Conservation (phyloP, 371 early-diverging fungal species). For the Mortierella sp. region DNA sequence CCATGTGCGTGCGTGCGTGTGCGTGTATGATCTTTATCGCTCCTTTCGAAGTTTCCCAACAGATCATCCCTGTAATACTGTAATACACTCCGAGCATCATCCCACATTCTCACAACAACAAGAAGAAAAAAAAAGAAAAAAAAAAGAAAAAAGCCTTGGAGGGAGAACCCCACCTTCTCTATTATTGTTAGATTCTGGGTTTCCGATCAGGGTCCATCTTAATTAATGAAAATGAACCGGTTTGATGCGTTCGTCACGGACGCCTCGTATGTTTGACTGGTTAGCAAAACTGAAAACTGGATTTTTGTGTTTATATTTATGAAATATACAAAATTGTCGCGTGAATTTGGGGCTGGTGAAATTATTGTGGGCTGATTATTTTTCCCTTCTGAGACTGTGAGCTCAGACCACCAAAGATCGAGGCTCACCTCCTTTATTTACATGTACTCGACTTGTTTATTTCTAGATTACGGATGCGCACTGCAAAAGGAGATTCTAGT, state of each 20-base stretch:
- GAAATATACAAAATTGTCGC: background rate
- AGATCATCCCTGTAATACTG: too few species aligned
- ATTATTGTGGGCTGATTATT: constrained; percentile 4
- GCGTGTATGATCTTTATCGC: background rate
- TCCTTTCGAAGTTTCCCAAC: too few species aligned
- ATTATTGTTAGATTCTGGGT: background rate
- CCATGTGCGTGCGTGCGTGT: background rate
- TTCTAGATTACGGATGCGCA: constrained; percentile 88
- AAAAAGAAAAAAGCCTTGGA: background rate
- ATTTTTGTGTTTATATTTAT: too few species aligned
- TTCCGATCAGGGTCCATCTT: too few species aligned
- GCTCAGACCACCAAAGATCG: background rate
- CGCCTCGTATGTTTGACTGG: too few species aligned
- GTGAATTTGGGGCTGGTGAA: background rate
- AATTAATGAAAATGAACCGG: background rate
- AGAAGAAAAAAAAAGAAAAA: too few species aligned
- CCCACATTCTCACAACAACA: too few species aligned
- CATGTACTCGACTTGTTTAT: background rate
- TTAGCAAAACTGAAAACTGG: background rate
- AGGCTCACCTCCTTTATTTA: background rate
- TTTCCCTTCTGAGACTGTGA: background rate
- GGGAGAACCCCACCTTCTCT: too few species aligned
- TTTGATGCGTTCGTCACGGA: background rate
- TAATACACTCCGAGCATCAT: too few species aligned
- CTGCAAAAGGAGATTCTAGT: constrained; percentile 93